Percentiles rank a stretch among this genome's conserved stretches.
phyloP scores from a whole-genome alignment of 306 rosid genomes.

The Dalbergia oliveri region DNA sequence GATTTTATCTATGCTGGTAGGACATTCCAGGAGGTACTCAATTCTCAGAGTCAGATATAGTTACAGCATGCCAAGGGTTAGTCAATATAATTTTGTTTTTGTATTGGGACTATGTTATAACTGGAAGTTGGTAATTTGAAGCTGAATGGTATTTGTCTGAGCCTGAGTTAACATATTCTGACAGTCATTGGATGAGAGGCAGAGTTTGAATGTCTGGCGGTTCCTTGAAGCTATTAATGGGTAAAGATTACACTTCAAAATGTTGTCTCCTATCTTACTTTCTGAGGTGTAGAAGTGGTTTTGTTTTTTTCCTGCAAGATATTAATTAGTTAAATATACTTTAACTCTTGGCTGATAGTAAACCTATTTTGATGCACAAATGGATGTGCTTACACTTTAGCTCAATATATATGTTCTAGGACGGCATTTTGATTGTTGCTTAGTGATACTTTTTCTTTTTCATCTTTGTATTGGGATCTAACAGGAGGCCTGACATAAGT shows the following conservation, averaged over 20 bases:
- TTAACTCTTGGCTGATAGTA: not conserved
- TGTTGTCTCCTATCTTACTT: constrained; percentile 2
- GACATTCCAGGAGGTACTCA: constrained; percentile 79
- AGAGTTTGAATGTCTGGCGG: constrained; percentile 86
- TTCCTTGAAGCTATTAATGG: constrained; percentile 93
- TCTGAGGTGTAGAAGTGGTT: not conserved
- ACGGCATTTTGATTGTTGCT: constrained; percentile 27
- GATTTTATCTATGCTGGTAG: constrained; percentile 58
- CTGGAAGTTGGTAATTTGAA: constrained; percentile 28
- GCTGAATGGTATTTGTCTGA: constrained; percentile 41
- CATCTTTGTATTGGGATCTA: constrained; percentile 26
- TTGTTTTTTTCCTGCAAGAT: not conserved
- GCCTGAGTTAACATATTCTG: constrained; percentile 38
- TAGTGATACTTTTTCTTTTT: not conserved
- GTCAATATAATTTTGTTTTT: constrained; percentile 42
- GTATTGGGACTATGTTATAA: constrained; percentile 7
- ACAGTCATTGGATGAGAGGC: constrained; percentile 90
- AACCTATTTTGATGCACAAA: constrained; percentile 9
- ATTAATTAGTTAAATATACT: not conserved
- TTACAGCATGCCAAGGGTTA: constrained; percentile 93
- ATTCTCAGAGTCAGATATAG: constrained; percentile 77
- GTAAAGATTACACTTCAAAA: constrained; percentile 54
- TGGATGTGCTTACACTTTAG: constrained; percentile 19
- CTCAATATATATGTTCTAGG: constrained; percentile 18
- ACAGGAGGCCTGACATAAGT: constrained; percentile 85